These are phyloP conservation scores for Vickermania ingenoplastis DNA, from an alignment of 208 protist genomes.

Conservation along the genomic window DNA sequence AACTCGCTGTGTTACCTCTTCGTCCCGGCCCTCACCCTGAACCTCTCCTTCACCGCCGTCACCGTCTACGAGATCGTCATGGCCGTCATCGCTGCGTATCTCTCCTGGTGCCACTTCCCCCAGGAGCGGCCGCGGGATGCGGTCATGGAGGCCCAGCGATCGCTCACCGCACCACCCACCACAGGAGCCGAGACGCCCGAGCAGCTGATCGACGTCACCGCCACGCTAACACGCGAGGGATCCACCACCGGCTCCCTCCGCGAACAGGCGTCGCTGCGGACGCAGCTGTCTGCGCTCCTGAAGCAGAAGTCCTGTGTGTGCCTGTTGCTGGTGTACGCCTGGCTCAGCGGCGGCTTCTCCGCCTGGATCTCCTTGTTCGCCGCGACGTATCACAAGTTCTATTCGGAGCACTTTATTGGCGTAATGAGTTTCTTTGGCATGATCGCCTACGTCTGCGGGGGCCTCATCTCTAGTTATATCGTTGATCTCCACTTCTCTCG, in stretches of 20 bases:
- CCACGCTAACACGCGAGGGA: neutral
- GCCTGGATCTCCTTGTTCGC: conserved; percentile 83
- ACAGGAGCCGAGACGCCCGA: neutral
- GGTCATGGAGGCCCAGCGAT: neutral
- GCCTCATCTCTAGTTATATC: conserved; percentile 64
- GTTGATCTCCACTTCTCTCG: conserved; percentile 75
- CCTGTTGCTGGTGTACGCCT: conserved; percentile 75
- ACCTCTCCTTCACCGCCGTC: conserved; percentile 38
- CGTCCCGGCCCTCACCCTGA: conserved; percentile 51
- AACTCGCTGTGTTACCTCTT: conserved; percentile 77
- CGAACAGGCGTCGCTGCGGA: conserved; percentile 31
- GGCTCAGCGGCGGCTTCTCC: conserved; percentile 72
- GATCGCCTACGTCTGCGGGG: conserved; percentile 62
- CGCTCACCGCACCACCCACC: neutral
- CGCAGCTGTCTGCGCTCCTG: conserved; percentile 47
- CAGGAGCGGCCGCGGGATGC: conserved; percentile 11
- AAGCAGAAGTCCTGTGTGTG: conserved; percentile 55
- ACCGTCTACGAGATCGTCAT: conserved; percentile 62
- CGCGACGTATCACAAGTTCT: conserved; percentile 56
- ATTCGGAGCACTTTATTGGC: conserved; percentile 63
- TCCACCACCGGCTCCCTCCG: conserved; percentile 14
- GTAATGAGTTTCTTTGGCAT: conserved; percentile 80
- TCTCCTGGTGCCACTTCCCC: conserved; percentile 57
- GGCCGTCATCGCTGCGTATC: conserved; percentile 24
- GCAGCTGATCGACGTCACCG: conserved; percentile 3